Evolutionary conservation across 1,139 yeast genomes (phyloP), one percentile per base, ranked within the genome.

Genomic region (Yamadazyma mexicana): DNA sequence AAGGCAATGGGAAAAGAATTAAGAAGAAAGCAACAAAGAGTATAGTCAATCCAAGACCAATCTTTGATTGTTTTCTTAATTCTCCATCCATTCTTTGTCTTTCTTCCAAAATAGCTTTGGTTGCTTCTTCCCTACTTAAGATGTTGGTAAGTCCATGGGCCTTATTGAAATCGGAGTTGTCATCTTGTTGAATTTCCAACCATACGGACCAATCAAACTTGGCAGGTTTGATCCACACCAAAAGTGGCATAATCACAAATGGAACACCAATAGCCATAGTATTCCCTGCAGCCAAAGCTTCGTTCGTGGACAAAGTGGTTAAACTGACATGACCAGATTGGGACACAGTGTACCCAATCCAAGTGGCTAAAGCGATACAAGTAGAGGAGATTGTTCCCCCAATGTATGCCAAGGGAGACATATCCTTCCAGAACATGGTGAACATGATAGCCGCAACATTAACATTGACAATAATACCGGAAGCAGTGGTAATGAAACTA

Each of bases 321-420:
- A 55, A 44, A n/a, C 39, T 51, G 14, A 64, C 40, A 2, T 36
- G 37, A 20, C 48, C 60, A 52, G 53, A 29, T 70, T 73, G 43
- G 46, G 52, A 43, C 46, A 51, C 20, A 37, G 53, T 40, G 52
- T 56, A 33, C 5, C 69, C 75, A 29, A 75, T 55, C 83, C 83
- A 77, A 17, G 75, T 62, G 8, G 61, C 65, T 32, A 77, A 46
- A 15, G 77, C 77, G 23, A 66, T 55, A 1, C 56, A 49, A 2
- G 79, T 66, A 1, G 80, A 77, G 17, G 71, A 44, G 12, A 76
- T 66, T 1, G 80, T 76, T 3, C 80, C 72, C 17, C 62, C 53
- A 22, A 62, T 47, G 12, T 73, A 72, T 11, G 75, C 69, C 38
- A 59, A 54, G 31, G 55, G 56, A 2, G 77, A 67, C 37, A 75